Conservation (phyloP, 768 basidiomycete genomes). For the Amanita subjunquillea region DNA sequence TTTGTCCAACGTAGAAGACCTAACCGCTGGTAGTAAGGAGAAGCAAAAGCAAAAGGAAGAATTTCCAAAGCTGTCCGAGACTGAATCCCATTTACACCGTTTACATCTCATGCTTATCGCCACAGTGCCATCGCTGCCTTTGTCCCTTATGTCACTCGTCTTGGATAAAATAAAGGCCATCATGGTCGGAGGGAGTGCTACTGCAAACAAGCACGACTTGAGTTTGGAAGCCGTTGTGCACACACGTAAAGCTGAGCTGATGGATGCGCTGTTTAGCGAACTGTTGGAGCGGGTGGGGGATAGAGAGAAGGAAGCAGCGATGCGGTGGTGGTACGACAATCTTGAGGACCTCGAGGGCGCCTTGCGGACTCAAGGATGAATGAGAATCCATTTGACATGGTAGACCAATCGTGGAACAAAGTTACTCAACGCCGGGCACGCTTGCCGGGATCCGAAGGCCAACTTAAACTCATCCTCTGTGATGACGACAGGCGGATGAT, state of each 20-base stretch:
- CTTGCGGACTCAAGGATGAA: not conserved
- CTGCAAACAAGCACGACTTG: not conserved
- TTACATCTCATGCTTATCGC: slow-evolving; percentile 60
- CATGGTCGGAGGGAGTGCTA: slow-evolving; percentile 11
- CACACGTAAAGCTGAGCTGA: slow-evolving; percentile 31
- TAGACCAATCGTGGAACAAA: no score
- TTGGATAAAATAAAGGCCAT: slow-evolving; percentile 37
- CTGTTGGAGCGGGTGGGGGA: slow-evolving; percentile 58
- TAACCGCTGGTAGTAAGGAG: slow-evolving; percentile 12
- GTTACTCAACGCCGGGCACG: no score
- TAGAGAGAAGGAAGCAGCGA: slow-evolving; percentile 52
- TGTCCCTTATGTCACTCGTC: slow-evolving; percentile 41
- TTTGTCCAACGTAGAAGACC: slow-evolving; percentile 15
- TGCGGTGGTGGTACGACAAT: slow-evolving; percentile 67
- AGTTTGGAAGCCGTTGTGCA: slow-evolving; percentile 10
- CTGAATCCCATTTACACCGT: slow-evolving; percentile 28
- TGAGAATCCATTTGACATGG: not conserved
- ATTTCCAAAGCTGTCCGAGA: not conserved
- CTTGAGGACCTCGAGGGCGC: slow-evolving; percentile 3
- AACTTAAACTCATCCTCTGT: slow-evolving; percentile 91
- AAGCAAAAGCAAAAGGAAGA: slow-evolving; percentile 7
- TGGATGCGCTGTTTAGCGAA: slow-evolving; percentile 50
- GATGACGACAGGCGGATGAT: slow-evolving; percentile 47
- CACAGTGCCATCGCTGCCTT: slow-evolving; percentile 51
- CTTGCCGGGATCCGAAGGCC: slow-evolving; percentile 49